Base-by-base conservation (phyloP, 1,284 basidiomycete species). In the Mrakiaceae sp. region DNA sequence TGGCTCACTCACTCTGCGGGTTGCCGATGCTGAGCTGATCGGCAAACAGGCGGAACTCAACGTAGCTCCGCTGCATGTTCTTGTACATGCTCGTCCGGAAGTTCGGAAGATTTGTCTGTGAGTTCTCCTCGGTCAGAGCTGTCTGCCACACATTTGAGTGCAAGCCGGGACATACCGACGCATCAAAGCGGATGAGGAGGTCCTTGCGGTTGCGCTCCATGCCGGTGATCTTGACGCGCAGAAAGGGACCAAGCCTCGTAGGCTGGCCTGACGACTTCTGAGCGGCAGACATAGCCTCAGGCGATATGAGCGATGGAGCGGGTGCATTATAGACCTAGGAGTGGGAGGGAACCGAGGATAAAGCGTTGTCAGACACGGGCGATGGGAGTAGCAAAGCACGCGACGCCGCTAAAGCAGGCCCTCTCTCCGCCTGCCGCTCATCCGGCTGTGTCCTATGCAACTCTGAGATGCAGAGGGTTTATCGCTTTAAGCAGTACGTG, bases 201-300 rank as follows among this genome's bases (percentile, higher is more conserved):
- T 97, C 93, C 71, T 92, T 83, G 74, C 90, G 82, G 78, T 96
- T 96, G 76, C 93, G 83, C 77, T 97, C 93, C 71, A 97, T 76
- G 12, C 86, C 87, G 10, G 88, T 88, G 67, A 97, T 87, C 72
- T 90, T 82, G 57, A 94, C 87, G 70, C 89, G 82, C 68, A 96
- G 80, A 75, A 88, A 93, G 43, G 88, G 88, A 70, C 87, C 87
- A 48, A 77, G 78, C 75, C 82, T 86, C 14, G 55, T 12, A 1
- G 49, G 46, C 6, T 49, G 55, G 9, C 7, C 27, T 61, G 10
- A n/a, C 14, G 50, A 40, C 12, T 49, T 11, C 27, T 58, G 46
- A 12, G 42, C 27, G 14, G 59, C 52, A 8, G 57, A 46, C 3
- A 64, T 48, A 16, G 56, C 55, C 3, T 48, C 11, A 10, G 64